These are phyloP conservation scores for Auriscalpium vulgare DNA, from an alignment of 768 basidiomycete genomes.

Conservation along the genomic window DNA sequence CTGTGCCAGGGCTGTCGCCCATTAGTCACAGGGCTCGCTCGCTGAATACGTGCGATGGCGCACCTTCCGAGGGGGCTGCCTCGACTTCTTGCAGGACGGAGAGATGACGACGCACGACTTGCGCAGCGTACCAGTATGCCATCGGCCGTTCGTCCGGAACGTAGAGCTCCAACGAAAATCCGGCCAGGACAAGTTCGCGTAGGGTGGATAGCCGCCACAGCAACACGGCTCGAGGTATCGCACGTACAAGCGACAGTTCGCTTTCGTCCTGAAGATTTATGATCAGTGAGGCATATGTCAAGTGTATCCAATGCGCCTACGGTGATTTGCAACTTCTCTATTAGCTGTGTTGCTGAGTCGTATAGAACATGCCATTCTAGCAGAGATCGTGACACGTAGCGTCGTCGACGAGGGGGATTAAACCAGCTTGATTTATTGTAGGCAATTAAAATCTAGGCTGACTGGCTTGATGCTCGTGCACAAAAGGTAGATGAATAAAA, in stretches of 20 bases:
- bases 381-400: conserved; percentile 55
- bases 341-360: conserved; percentile 27
- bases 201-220: conserved; percentile 54
- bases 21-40: background rate
- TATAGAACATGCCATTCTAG: conserved; percentile 63
- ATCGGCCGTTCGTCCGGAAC: conserved; percentile 57
- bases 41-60: background rate
- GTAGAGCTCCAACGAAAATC: conserved; percentile 72
- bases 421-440: conserved; percentile 56
- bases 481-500: background rate
- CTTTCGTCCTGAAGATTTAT: conserved; percentile 11
- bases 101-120: conserved; percentile 51
- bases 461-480: background rate
- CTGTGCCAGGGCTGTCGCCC: background rate
- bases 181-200: conserved; percentile 64
- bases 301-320: conserved; percentile 14
- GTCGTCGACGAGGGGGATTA: conserved; percentile 60
- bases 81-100: conserved; percentile 43
- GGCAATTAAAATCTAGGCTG: conserved; percentile 44
- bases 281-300: background rate
- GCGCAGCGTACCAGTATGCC: conserved; percentile 67
- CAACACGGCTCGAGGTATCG: conserved; percentile 39
- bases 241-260: conserved; percentile 5
- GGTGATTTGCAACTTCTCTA: conserved; percentile 9
- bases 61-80: conserved; percentile 32